Evolutionary conservation across 2,329 filamentous ascomycete species (phyloP), one percentile per base, ranked within the genome.

Genomic region (Grosmannia serpens): DNA sequence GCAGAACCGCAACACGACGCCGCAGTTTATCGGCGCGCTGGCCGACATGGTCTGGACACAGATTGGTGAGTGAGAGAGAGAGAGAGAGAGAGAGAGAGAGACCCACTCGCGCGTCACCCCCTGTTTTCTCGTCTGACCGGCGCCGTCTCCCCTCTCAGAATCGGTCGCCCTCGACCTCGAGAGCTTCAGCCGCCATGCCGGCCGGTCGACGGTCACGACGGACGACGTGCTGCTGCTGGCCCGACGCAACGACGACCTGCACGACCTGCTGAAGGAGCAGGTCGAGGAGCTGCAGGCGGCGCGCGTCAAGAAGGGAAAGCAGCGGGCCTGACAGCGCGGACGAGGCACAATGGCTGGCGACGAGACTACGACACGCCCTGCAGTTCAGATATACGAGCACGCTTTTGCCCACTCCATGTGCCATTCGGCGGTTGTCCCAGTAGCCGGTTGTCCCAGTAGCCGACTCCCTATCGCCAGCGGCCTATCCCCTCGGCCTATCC

Each of bases 41-140:
- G 94, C 89, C 1, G 91, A 96, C 70, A 82, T 95, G 71, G 87
- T 92, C 9, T 96, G 89, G 84, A 81, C 85, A 1, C 91, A 95
- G 65, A 87, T 96, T 56, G 88, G 90, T 92, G 77, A 53, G 72
- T 64, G 24, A 29, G n/a, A 3, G 26, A 33, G 31, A 10, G 31
- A 33, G 31, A 33, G 31, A 33, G 31, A 33, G 31, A 33, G 38
- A 17, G 38, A 11, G 38, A 11, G 38, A 17, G 38, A 41, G 11
- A n/a, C n/a, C n/a, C n/a, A n/a, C n/a, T n/a, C 7, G 33, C 10
- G 33, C 33, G 3, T 33, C 31, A 7, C 31, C 7, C 7, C 31
- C 31, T 33, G 29, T 31, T 5, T 29, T 1, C 2, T 15, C 55
- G 57, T 31, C 52, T 13, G 3, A 33, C 5, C 58, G 27, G 6